Evolutionary conservation across 2,329 filamentous ascomycete species (phyloP), one percentile per base, ranked within the genome.

Genomic region (Botrytis fragariae): DNA sequence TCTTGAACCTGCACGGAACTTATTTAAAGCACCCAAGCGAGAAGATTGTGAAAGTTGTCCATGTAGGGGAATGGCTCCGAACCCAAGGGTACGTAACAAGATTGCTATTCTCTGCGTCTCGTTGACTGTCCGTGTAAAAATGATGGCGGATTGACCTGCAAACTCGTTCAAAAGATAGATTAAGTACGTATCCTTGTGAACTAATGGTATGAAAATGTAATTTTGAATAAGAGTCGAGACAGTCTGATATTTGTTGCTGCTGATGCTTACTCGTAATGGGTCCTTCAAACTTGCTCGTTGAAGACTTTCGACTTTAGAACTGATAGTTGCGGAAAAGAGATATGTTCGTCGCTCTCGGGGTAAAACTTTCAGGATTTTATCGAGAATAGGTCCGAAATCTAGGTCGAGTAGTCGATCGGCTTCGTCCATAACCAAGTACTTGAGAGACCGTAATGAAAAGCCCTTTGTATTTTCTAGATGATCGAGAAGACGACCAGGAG

Each of bases 391-490:
- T 0, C 95, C 95, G 78, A 98, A 98, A 82, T 98, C 95, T 81
- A 98, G 91, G 80, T 99, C 96, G 2, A 98, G 88, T 16, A 98
- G 87, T 74, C 95, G 87, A 82, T 98, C 95, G 37, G 95, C 95
- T 84, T 98, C 95, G 80, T 98, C 95, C 89, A 98, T 94, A 75
- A 98, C 95, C 5, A 98, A 86, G 80, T 95, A 97, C 80, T 95
- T 95, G 54, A 98, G 85, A 6, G 88, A 87, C 44, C 92, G 89
- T 67, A 98, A 84, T 2, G 92, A 95, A 83, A 99, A 98, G 18
- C 96, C 95, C 82, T 97, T 98, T 3, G 96, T 99, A 83, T 97
- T 97, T 81, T 98, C 94, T 14, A 98, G 85, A 79, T 99, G 96
- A 79, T 98, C 96, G 7, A 98, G 86, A 35, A 98, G 85, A 73